phyloP scores from a whole-genome alignment of 495 filamentous ascomycete species.

The Hypomontagnella submonticulosa region DNA sequence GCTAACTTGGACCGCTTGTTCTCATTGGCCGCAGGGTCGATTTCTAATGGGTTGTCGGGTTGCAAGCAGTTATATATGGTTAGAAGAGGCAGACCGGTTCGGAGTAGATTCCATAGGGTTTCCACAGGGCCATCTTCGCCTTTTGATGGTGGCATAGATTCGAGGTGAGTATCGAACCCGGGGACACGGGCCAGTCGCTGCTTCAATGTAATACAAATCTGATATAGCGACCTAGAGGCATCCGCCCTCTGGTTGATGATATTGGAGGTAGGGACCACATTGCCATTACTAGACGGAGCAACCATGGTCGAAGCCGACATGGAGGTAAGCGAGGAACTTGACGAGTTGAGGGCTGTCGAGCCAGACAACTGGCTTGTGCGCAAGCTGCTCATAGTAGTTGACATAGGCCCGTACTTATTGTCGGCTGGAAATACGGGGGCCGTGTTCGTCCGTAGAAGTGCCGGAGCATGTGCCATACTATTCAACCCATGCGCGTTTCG shows the following conservation, averaged over 20 bases:
- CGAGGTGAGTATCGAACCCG: conserved; percentile 77
- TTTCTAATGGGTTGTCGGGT: conserved; percentile 69
- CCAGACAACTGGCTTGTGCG: conserved; percentile 65
- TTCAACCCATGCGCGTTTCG: conserved; percentile 53
- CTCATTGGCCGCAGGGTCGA: conserved; percentile 66
- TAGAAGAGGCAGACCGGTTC: conserved; percentile 84
- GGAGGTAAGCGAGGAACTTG: conserved; percentile 61
- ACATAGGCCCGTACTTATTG: conserved; percentile 51
- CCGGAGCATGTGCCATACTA: conserved; percentile 63
- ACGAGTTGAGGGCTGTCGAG: conserved; percentile 60
- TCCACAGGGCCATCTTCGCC: conserved; percentile 84
- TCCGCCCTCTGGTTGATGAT: conserved; percentile 96
- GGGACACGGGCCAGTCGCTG: conserved; percentile 84
- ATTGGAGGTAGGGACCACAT: conserved; percentile 78
- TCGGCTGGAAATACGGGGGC: conserved; percentile 57
- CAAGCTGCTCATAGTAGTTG: conserved; percentile 58
- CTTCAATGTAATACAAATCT: conserved; percentile 88
- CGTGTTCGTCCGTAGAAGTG: conserved; percentile 62
- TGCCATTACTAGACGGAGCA: conserved; percentile 61
- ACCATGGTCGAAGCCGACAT: conserved; percentile 57
- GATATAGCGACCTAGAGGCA: conserved; percentile 87
- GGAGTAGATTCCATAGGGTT: conserved; percentile 88
- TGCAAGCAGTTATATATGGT: conserved; percentile 87
- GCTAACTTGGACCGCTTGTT: conserved; percentile 72
- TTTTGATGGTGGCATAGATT: conserved; percentile 55